phyloP scores from a whole-genome alignment of 2,329 filamentous ascomycete species.

The Paramyrothecium roridum region DNA sequence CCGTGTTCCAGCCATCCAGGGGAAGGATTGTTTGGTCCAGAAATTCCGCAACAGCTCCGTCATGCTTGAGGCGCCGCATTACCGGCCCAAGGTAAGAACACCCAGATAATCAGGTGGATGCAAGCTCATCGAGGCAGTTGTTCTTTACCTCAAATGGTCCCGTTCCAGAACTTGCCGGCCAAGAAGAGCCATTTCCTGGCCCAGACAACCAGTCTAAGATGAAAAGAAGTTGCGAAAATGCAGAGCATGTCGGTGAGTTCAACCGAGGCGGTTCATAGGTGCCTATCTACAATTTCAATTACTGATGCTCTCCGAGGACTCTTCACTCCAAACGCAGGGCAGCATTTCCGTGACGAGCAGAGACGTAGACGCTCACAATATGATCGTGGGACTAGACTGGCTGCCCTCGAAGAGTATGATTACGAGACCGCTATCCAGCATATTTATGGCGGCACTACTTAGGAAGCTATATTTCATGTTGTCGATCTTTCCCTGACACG shows the following conservation, averaged over 20 bases:
- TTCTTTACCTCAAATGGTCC: slow-evolving; percentile 50
- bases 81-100: slow-evolving; percentile 71
- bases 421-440: slow-evolving; percentile 42
- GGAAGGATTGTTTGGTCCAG: slow-evolving; percentile 83
- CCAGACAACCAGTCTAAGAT: slow-evolving; percentile 86
- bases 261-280: not conserved
- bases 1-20: slow-evolving; percentile 70
- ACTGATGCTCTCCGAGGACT: slow-evolving; percentile 52
- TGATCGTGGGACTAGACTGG: slow-evolving; percentile 75
- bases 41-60: slow-evolving; percentile 97
- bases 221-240: slow-evolving; percentile 83
- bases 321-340: slow-evolving; percentile 75
- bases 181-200: slow-evolving; percentile 71
- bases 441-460: slow-evolving; percentile 24
- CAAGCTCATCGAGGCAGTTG: slow-evolving; percentile 32
- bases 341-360: slow-evolving; percentile 72
- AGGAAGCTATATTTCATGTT: slow-evolving; percentile 18
- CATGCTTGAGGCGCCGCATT: slow-evolving; percentile 80
- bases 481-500: not conserved
- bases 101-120: no score
- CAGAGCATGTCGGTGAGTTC: slow-evolving; percentile 72
- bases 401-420: slow-evolving; percentile 62
- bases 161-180: slow-evolving; percentile 54
- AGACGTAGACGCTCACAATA: slow-evolving; percentile 74
- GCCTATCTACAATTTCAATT: not conserved